Base-by-base conservation (phyloP, 2,329 filamentous ascomycete genomes). In the Cladosporium sp. region DNA sequence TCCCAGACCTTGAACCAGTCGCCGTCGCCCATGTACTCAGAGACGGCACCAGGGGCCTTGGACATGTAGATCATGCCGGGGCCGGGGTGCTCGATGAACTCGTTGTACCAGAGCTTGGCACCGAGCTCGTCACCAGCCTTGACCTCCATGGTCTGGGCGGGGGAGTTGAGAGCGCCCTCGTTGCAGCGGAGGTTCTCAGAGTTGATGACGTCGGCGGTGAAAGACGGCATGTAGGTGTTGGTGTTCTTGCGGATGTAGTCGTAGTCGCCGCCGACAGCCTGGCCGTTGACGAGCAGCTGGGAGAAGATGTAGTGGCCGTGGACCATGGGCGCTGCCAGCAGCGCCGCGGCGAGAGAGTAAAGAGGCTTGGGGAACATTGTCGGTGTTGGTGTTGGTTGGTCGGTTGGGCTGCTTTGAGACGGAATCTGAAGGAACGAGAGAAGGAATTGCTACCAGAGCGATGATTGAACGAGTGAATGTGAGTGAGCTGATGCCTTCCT, bases 1-100 rank as follows among this genome's bases (percentile, higher is more conserved):
- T 61, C 58, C 32, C 53, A 62, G 17, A 61, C 59, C 47, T 64
- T 64, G 60, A 64, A 64, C 62, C 60, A 64, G 35, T 62, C 60
- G 5, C 59, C 62, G 22, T 44, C 45, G 8, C 62, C 62, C 25
- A 58, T 56, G 50, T 62, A 64, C 20, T 44, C 52, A 19, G 59
- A 25, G 17, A 64, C 62, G n/a, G 36, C 22, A 40, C 55, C 57
- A 15, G 62, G 60, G 9, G 60, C 62, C 47, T 61, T 59, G 28
- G 56, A 58, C 60, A 64, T 62, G 51, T 64, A 64, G 34, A 64
- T 53, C 22, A 58, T 58, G 15, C 49, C 60, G 12, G 60, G 62
- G 15, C 62, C 58, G 6, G 62, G 62, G 47, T 64, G 62, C 52
- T 64, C 60, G 44, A 64, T 64, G 34, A 56, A 48, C 35, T 58